phyloP scores from a whole-genome alignment of 495 filamentous ascomycete genomes.

The Neurospora sp. region DNA sequence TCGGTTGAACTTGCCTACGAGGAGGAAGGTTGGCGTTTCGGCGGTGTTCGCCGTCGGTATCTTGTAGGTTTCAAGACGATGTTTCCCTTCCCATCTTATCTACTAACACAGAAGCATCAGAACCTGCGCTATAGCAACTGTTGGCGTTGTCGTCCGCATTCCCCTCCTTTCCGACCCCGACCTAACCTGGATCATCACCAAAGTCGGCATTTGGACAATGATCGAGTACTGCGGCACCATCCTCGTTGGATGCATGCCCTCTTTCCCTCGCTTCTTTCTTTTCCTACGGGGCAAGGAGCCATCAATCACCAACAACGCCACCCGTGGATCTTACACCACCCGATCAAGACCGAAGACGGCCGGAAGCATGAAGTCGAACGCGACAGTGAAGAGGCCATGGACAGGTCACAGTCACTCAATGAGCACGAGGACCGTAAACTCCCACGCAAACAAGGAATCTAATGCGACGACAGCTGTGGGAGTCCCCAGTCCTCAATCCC shows the following conservation, averaged over 20 bases:
- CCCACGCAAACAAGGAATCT: neutral
- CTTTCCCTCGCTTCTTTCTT: constrained; percentile 20
- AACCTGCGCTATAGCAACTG: constrained; percentile 18
- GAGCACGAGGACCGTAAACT: neutral
- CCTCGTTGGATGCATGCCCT: constrained; percentile 22
- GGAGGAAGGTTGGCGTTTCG: constrained; percentile 22
- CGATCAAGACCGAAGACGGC: neutral
- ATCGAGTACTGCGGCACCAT: constrained; percentile 25
- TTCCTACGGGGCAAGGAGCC: constrained; percentile 6
- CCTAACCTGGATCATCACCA: constrained; percentile 17
- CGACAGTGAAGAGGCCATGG: neutral
- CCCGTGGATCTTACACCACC: neutral
- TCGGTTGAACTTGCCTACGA: constrained; percentile 18
- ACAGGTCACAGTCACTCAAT: neutral
- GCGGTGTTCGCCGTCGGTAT: constrained; percentile 23
- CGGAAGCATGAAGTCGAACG: neutral
- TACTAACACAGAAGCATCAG: constrained; percentile 1
- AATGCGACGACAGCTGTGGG: neutral
- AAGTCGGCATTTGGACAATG: constrained; percentile 28
- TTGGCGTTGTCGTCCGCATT: constrained; percentile 18
- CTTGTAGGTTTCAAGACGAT: constrained; percentile 11
- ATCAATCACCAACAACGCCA: neutral
- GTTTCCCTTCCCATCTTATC: neutral
- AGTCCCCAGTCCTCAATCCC: neutral
- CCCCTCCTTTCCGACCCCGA: constrained; percentile 17